These are phyloP conservation scores for Colletotrichum simmondsii DNA, from an alignment of 2,329 filamentous ascomycete species.

Conservation along the genomic window DNA sequence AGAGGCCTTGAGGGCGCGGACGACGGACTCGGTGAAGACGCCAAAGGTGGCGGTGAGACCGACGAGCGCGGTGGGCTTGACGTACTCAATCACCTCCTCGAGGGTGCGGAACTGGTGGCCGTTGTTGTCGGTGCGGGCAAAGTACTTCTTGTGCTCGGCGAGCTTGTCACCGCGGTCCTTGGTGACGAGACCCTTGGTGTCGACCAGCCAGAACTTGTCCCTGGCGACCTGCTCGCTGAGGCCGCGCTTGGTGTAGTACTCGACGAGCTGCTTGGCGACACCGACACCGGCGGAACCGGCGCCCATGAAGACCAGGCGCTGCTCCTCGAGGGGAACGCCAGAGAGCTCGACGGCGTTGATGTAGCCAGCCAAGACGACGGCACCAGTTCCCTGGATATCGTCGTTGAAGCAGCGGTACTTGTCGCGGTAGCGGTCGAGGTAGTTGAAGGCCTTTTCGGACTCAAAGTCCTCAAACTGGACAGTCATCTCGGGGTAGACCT, in stretches of 20 bases:
- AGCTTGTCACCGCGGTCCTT: slow-evolving; percentile 92
- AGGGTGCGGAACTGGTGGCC: slow-evolving; percentile 81
- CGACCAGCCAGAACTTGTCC: slow-evolving; percentile 96
- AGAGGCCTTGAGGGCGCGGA: slow-evolving; percentile 75
- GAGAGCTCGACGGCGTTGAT: slow-evolving; percentile 84
- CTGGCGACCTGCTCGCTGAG: slow-evolving; percentile 88
- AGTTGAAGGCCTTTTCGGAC: slow-evolving; percentile 89
- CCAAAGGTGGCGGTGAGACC: slow-evolving; percentile 95
- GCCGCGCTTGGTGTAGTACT: slow-evolving; percentile 94
- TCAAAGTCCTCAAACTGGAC: slow-evolving; percentile 99
- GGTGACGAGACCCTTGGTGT: slow-evolving; percentile 96
- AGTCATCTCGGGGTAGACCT: slow-evolving; percentile 74
- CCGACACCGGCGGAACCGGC: slow-evolving; percentile 96
- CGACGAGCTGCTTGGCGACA: slow-evolving; percentile 96
- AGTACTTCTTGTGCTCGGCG: slow-evolving; percentile 87
- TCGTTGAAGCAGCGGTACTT: slow-evolving; percentile 98
- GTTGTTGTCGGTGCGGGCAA: slow-evolving; percentile 72
- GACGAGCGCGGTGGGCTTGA: slow-evolving; percentile 94
- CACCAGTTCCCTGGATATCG: slow-evolving; percentile 96
- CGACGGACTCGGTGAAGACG: slow-evolving; percentile 88
- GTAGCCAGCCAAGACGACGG: slow-evolving; percentile 86
- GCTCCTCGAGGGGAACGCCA: slow-evolving; percentile 85
- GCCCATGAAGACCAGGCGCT: slow-evolving; percentile 95
- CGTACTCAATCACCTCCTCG: slow-evolving; percentile 91
- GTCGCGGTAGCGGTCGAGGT: slow-evolving; percentile 88